phyloP scores from a whole-genome alignment of 148 eudicot species.

The Vaccinium macrocarpon region DNA sequence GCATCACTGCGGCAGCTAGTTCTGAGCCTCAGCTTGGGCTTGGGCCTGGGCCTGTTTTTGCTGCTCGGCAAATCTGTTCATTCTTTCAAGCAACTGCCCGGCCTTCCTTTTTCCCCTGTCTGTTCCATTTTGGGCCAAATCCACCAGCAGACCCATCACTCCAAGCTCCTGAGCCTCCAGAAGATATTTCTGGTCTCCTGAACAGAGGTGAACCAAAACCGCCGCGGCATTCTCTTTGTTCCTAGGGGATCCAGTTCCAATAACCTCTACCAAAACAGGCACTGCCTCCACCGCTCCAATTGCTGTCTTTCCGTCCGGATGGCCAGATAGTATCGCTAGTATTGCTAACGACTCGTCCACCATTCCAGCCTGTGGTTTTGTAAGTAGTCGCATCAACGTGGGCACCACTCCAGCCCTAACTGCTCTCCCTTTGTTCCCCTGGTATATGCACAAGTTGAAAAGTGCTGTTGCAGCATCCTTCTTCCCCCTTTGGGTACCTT shows the following conservation, averaged over 20 bases:
- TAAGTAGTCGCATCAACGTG: conserved; percentile 67
- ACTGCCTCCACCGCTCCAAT: conserved; percentile 79
- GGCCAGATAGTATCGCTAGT: conserved; percentile 80
- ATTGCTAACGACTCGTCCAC: conserved; percentile 89
- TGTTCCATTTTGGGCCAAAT: conserved; percentile 72
- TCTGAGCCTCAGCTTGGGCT: conserved; percentile 29
- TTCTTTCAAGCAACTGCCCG: conserved; percentile 65
- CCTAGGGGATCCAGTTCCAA: conserved; percentile 80
- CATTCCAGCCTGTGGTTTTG: conserved; percentile 78
- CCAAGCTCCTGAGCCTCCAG: conserved; percentile 66
- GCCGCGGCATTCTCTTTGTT: conserved; percentile 95
- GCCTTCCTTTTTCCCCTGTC: conserved; percentile 93
- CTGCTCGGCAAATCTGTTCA: conserved; percentile 63
- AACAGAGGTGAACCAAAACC: conserved; percentile 79
- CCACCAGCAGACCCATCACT: conserved; percentile 44
- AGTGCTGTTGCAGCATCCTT: conserved; percentile 97
- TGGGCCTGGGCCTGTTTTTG: conserved; percentile 55
- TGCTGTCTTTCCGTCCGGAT: conserved; percentile 76
- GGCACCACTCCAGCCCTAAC: conserved; percentile 85
- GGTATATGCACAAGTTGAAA: conserved; percentile 85
- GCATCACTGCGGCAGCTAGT: conserved; percentile 14
- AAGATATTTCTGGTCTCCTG: conserved; percentile 61
- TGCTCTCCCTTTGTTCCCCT: conserved; percentile 91
- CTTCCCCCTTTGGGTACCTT: conserved; percentile 84
- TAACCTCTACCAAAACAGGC: conserved; percentile 73